Evolutionary conservation across 1,284 basidiomycete genomes (phyloP), one percentile per base, ranked within the genome.

Genomic region (Agroathelia rolfsii): DNA sequence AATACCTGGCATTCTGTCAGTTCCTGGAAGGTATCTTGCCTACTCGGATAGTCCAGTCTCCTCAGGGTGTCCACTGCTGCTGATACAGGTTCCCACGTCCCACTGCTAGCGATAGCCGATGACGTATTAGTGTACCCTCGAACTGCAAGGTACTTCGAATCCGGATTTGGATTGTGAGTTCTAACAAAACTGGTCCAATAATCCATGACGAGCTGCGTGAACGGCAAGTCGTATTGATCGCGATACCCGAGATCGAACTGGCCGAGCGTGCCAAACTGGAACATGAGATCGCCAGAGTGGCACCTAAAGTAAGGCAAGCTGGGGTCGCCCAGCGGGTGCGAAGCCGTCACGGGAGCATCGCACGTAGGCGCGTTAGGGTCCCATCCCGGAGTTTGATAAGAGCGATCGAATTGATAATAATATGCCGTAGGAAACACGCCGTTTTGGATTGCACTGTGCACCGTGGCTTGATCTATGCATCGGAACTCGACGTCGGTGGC

Each of bases 231-330:
- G 21, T 50, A 41, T 17, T 44, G 47, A 40, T 64, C 61, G 15
- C 60, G 58, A 42, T 55, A 61, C 2, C 56, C 55, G 5, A 43
- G 44, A 12, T 45, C 45, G 12, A 28, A 38, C 24, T 49, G 48
- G 4, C 54, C 52, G 11, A 60, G 39, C 1, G 48, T 53, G 13
- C 56, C 60, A 36, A 61, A 63, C 26, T 50, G 45, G 47, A 55
- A 62, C 46, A 44, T 55, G 6, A 62, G 44, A 31, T 64, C 60
- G 6, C 60, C 59, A n/a, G 59, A 61, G 37, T 62, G 61, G 31
- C 58, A 63, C 38, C 55, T 55, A 38, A 32, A 53, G 23, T 50
- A 54, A 30, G 52, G 51, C 6, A 37, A 22, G 9, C 30, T 41
- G 6, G 51, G 51, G 32, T 63, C 53, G n/a, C 61, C 59, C 31